Percentiles rank a stretch among this genome's conserved stretches.
Conservation (phyloP, 257 asterid genomes). For the Datura wrightii region DNA sequence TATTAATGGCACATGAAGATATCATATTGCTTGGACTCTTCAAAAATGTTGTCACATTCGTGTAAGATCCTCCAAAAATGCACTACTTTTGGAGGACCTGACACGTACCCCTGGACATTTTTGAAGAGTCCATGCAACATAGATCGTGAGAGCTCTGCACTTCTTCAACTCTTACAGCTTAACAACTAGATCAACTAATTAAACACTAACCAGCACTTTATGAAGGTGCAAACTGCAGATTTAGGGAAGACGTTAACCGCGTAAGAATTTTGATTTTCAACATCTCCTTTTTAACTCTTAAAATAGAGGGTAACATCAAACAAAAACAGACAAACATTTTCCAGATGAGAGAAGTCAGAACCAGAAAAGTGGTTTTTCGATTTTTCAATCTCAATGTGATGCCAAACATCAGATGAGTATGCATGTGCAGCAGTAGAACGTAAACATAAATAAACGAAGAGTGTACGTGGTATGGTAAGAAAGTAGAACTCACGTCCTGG, state of each 20-base stretch:
- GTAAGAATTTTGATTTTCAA: no score
- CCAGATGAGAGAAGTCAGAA: background rate
- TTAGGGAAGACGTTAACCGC: no score
- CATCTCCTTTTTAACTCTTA: background rate
- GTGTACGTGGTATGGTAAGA: background rate
- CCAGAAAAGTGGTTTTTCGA: background rate
- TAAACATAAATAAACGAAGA: background rate
- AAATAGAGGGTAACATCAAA: background rate
- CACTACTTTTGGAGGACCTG: no score
- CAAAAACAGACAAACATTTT: background rate
- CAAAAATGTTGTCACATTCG: no score
- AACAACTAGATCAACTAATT: background rate
- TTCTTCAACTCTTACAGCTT: background rate
- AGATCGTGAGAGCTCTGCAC: no score
- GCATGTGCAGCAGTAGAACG: background rate
- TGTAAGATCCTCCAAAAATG: no score
- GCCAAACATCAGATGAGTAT: background rate
- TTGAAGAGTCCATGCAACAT: no score
- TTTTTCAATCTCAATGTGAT: background rate
- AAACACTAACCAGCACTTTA: background rate
- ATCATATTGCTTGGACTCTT: no score
- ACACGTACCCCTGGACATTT: no score
- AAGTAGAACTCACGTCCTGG: slow-evolving; percentile 64
- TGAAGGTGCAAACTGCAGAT: background rate
- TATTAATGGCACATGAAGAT: background rate